Evolutionary conservation across 805 yeast species (phyloP).

Genomic region (Hanseniaspora guilliermondii): DNA sequence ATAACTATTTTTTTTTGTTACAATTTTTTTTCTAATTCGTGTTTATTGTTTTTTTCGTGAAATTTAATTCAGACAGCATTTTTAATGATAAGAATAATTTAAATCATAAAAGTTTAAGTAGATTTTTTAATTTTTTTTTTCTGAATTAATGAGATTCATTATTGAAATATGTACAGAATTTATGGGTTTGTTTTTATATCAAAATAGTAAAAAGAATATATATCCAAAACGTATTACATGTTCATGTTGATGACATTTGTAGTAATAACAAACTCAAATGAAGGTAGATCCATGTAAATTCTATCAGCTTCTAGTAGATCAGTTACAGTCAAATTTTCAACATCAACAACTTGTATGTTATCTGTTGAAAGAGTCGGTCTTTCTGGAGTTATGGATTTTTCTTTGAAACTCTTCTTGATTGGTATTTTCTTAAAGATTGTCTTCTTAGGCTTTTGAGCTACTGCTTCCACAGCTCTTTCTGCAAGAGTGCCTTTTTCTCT

Average conservation of each 20-base stretch:
- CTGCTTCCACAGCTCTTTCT: not conserved
- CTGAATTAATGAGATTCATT: no score
- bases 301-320: conserved; percentile 71
- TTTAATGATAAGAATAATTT: no score
- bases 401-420: conserved; percentile 30
- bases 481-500: conserved; percentile 27
- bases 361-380: conserved; percentile 18
- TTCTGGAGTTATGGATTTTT: conserved; percentile 51
- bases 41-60: no score
- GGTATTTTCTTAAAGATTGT: not conserved
- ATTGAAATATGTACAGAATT: not conserved
- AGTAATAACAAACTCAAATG: conserved; percentile 49
- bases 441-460: not conserved
- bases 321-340: conserved; percentile 71
- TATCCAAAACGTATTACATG: not conserved
- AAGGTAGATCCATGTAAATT: conserved; percentile 56
- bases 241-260: conserved; percentile 17
- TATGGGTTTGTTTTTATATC: not conserved
- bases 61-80: no score
- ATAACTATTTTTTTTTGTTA: no score
- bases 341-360: conserved; percentile 50
- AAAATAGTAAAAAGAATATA: not conserved
- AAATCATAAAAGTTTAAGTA: no score
- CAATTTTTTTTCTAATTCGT: no score
- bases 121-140: no score